Evolutionary conservation across 2,329 filamentous ascomycete genomes (phyloP).

Genomic region (Sporothrix brasiliensis): DNA sequence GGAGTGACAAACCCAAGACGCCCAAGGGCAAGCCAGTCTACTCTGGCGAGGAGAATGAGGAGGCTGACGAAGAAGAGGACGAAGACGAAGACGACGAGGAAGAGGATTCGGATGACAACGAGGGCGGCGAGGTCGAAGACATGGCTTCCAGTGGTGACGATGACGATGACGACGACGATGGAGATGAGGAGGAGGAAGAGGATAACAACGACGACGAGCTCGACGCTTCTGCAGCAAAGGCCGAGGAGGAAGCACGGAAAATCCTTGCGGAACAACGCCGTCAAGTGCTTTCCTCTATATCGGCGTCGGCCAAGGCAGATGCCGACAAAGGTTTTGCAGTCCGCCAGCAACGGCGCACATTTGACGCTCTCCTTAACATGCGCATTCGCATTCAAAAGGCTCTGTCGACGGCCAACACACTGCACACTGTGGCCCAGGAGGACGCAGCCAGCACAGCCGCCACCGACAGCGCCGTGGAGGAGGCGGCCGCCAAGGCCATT

Average conservation of each 20-base stretch:
- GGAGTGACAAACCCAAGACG: slow-evolving; percentile 56
- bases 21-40: slow-evolving; percentile 45
- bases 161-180: slow-evolving; percentile 50
- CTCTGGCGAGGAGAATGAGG: slow-evolving; percentile 39
- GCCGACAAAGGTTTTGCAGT: slow-evolving; percentile 84
- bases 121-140: slow-evolving; percentile 5
- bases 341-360: slow-evolving; percentile 79
- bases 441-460: slow-evolving; percentile 45
- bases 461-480: slow-evolving; percentile 61
- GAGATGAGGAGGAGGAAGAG: slow-evolving; percentile 47
- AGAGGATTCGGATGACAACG: slow-evolving; percentile 41
- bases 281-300: slow-evolving; percentile 62
- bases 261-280: slow-evolving; percentile 71
- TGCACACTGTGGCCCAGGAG: slow-evolving; percentile 54
- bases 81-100: slow-evolving; percentile 42
- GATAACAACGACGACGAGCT: slow-evolving; percentile 42
- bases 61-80: slow-evolving; percentile 42
- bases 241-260: slow-evolving; percentile 63
- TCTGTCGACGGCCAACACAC: slow-evolving; percentile 77
- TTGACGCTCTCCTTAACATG: slow-evolving; percentile 85
- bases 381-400: slow-evolving; percentile 94
- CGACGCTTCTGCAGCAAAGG: slow-evolving; percentile 41
- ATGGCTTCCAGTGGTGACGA: slow-evolving; percentile 31
- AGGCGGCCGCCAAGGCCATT: slow-evolving; percentile 69
- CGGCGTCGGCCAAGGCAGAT: slow-evolving; percentile 72